phyloP scores from a whole-genome alignment of 2,329 filamentous ascomycete genomes.

The Colletotrichum brevisporum region DNA sequence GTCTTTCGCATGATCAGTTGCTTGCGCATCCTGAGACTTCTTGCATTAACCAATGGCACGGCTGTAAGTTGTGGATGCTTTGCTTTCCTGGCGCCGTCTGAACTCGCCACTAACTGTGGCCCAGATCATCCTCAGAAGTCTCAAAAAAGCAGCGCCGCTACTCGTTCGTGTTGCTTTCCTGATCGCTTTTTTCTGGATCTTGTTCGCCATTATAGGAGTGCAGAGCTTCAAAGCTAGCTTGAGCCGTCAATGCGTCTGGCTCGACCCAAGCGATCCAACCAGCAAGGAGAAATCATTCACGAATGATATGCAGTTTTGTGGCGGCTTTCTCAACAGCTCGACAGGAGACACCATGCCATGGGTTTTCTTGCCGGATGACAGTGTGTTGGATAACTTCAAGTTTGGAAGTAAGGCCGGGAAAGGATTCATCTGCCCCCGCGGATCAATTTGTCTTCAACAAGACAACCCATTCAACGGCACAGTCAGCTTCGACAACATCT shows the following conservation, averaged over 20 bases:
- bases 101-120: constrained; percentile 37
- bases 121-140: constrained; percentile 90
- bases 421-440: constrained; percentile 88
- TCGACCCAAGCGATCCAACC: constrained; percentile 72
- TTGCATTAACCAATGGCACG: constrained; percentile 93
- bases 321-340: constrained; percentile 78
- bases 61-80: constrained; percentile 70
- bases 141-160: constrained; percentile 94
- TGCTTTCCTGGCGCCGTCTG: not conserved
- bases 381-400: constrained; percentile 60
- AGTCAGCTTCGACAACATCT: constrained; percentile 94
- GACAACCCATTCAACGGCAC: constrained; percentile 86
- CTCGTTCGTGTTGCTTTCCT: constrained; percentile 94
- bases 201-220: constrained; percentile 96
- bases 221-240: constrained; percentile 94
- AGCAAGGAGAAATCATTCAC: constrained; percentile 71
- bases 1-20: constrained; percentile 98
- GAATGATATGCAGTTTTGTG: constrained; percentile 83
- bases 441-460: constrained; percentile 86
- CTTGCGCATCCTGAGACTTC: constrained; percentile 89
- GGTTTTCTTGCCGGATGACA: constrained; percentile 59
- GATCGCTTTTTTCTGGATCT: constrained; percentile 96
- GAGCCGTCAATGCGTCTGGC: constrained; percentile 83
- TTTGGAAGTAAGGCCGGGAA: constrained; percentile 73
- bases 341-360: constrained; percentile 75